A percentile compares a stretch with the other conserved stretches of the same genome.
Conservation (phyloP, 305 asterid species). For the Withania somnifera region DNA sequence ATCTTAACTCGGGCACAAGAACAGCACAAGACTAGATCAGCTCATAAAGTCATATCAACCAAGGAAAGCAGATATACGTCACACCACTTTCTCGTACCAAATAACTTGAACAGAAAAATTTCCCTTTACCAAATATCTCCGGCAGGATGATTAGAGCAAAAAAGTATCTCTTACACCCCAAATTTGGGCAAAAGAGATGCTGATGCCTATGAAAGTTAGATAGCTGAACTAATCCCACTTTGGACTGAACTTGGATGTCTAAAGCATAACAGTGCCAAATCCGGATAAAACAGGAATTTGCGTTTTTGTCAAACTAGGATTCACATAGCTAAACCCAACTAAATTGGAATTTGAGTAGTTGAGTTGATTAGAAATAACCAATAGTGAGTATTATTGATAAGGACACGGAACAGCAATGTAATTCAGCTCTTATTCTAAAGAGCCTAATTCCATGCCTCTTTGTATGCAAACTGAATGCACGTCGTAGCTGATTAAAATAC, state of each 20-base stretch:
- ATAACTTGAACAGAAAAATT: too few relatives aligned
- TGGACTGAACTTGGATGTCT: neutral
- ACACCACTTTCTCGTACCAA: too few relatives aligned
- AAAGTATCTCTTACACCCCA: neutral
- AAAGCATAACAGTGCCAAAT: neutral
- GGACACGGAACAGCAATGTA: neutral
- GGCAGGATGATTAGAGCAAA: neutral
- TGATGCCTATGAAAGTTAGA: neutral
- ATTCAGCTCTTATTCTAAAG: neutral
- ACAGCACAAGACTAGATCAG: neutral
- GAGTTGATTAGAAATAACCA: neutral
- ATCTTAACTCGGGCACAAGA: neutral
- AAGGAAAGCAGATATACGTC: neutral
- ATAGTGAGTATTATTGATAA: neutral
- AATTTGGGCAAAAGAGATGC: neutral
- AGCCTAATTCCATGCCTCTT: too few relatives aligned
- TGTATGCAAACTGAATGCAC: neutral
- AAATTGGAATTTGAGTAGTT: neutral
- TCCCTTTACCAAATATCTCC: too few relatives aligned
- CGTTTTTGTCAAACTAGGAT: neutral
- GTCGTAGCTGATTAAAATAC: neutral
- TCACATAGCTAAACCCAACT: neutral
- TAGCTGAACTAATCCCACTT: neutral
- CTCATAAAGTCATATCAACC: neutral
- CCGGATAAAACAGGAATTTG: neutral